Evolutionary conservation across 768 basidiomycete species (phyloP).

Genomic region (Obba rivulosa): DNA sequence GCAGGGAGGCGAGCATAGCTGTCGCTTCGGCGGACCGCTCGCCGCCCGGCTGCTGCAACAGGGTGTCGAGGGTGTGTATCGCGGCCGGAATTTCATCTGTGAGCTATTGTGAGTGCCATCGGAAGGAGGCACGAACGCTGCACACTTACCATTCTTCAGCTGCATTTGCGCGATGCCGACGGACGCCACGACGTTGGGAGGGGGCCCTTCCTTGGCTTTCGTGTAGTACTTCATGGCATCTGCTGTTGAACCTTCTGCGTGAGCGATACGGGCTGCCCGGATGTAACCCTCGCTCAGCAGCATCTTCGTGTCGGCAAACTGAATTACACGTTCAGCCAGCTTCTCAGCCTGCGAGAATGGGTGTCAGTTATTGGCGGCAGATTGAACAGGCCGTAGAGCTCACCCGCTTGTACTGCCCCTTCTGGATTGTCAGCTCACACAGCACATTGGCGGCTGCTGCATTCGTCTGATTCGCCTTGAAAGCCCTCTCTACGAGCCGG

Average conservation of each 20-base stretch:
- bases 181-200: conserved; percentile 72
- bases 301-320: conserved; percentile 86
- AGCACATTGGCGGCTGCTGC: conserved; percentile 82
- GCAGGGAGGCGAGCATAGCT: conserved; percentile 84
- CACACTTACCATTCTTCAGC: conserved; percentile 64
- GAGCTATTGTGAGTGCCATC: background rate
- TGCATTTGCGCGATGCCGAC: conserved; percentile 87
- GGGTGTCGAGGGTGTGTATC: conserved; percentile 76
- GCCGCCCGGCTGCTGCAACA: conserved; percentile 61
- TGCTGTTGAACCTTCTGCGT: conserved; percentile 57
- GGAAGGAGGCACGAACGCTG: background rate
- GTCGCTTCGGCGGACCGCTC: conserved; percentile 77
- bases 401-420: conserved; percentile 59
- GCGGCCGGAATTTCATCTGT: conserved; percentile 80
- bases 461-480: conserved; percentile 72
- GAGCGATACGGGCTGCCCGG: conserved; percentile 74
- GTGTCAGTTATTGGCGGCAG: background rate
- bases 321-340: conserved; percentile 89
- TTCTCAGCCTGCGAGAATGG: conserved; percentile 63
- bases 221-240: conserved; percentile 72
- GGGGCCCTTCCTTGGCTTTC: conserved; percentile 58
- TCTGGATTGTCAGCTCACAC: conserved; percentile 73
- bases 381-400: conserved; percentile 8
- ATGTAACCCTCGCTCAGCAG: conserved; percentile 85
- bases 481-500: conserved; percentile 69